A percentile compares a stretch with the other conserved stretches of the same genome.
Evolutionary conservation across 2,329 filamentous ascomycete species (phyloP).

Genomic region (Botryosphaeria dothidea): DNA sequence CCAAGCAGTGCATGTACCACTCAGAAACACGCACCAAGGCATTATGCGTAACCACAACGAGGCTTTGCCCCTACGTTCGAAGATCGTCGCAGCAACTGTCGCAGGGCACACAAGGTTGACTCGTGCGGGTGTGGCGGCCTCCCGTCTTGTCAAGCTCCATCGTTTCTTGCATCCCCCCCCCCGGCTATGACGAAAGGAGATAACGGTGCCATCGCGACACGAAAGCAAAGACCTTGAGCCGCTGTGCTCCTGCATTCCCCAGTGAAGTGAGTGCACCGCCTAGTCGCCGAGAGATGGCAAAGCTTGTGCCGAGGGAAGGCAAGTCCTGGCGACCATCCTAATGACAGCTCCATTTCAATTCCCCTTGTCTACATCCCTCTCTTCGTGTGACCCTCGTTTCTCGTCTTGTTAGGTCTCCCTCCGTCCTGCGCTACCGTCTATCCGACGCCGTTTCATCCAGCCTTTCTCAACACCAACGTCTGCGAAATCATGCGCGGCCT

Average conservation of each 20-base stretch:
- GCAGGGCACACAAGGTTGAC: neutral
- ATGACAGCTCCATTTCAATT: neutral
- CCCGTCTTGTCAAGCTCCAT: neutral
- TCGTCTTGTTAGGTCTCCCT: neutral
- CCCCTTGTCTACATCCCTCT: constrained; percentile 1
- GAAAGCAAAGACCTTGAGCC: neutral
- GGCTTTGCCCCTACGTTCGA: neutral
- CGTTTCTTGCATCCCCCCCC: neutral
- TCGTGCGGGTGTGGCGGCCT: neutral
- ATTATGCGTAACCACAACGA: neutral
- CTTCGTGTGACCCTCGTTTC: neutral
- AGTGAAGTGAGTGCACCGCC: neutral
- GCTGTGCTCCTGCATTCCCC: neutral
- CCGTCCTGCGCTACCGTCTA: neutral
- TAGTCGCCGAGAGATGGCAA: neutral
- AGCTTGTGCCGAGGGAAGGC: constrained; percentile 2
- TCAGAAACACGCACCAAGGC: neutral
- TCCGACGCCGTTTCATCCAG: neutral
- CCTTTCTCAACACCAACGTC: neutral
- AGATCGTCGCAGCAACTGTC: neutral
- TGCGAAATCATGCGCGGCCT: neutral
- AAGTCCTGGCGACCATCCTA: neutral
- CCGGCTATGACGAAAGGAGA: neutral
- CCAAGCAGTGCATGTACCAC: neutral
- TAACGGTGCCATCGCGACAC: neutral